Percentiles rank a stretch among this genome's conserved stretches.
Conservation (phyloP, 2,329 filamentous ascomycete species). For the Cladosporium velox region DNA sequence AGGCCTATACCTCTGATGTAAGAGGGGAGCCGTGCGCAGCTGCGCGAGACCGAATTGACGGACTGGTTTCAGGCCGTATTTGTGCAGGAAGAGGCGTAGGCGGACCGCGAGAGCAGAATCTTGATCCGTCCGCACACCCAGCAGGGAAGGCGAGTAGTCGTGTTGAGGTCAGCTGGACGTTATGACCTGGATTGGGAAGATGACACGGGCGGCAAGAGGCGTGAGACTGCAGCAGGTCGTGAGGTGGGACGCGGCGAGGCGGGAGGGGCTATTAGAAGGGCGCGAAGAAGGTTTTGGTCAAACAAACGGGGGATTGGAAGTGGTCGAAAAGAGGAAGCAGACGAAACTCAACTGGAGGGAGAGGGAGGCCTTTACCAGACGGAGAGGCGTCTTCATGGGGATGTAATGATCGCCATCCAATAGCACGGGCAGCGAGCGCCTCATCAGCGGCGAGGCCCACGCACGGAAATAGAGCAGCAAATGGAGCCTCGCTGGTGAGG, state of each 20-base stretch:
- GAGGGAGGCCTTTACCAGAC: neutral
- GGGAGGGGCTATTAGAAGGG: neutral
- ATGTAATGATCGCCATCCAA: conserved; percentile 16
- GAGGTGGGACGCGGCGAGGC: neutral
- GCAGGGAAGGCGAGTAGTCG: neutral
- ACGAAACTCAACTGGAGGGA: conserved; percentile 6
- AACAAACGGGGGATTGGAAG: neutral
- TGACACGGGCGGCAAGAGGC: conserved; percentile 16
- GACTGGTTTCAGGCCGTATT: conserved; percentile 14
- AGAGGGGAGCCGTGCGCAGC: conserved; percentile 17
- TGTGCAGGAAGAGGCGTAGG: conserved; percentile 14
- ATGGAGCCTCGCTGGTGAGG: neutral
- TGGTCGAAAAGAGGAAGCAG: neutral
- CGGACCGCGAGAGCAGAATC: neutral
- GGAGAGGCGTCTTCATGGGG: conserved; percentile 5
- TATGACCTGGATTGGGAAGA: neutral
- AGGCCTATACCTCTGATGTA: conserved; percentile 6
- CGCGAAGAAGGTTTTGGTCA: neutral
- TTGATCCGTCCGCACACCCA: conserved; percentile 1
- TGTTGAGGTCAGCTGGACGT: conserved; percentile 14
- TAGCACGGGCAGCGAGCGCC: conserved; percentile 14
- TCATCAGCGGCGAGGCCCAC: conserved; percentile 17
- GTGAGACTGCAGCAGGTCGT: conserved; percentile 8
- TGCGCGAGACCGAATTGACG: neutral
- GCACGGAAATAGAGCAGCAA: conserved; percentile 16